These are phyloP conservation scores for Syzygium oleosum DNA, from an alignment of 345 rosid species.

Conservation along the genomic window DNA sequence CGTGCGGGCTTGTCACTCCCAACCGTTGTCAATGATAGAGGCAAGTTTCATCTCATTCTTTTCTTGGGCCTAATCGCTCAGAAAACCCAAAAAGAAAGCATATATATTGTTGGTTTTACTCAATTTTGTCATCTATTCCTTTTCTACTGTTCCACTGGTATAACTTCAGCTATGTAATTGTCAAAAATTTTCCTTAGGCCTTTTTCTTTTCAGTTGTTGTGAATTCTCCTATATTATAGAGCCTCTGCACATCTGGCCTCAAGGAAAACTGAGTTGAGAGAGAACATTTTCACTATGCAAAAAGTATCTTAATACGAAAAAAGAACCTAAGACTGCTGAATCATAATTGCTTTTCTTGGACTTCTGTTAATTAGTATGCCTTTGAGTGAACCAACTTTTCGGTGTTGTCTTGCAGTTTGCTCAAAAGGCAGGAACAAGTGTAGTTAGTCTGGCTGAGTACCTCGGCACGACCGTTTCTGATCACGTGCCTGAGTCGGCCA, in stretches of 20 bases:
- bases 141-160: background rate
- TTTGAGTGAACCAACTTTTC: background rate
- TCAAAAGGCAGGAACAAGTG: slow-evolving; percentile 43
- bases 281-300: background rate
- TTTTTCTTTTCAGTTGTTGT: background rate
- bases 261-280: background rate
- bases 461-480: slow-evolving; percentile 85
- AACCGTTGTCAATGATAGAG: slow-evolving; percentile 68
- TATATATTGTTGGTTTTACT: background rate
- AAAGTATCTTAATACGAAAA: background rate
- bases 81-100: background rate
- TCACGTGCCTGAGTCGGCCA: slow-evolving; percentile 84
- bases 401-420: slow-evolving; percentile 45
- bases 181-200: background rate
- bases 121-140: background rate
- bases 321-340: background rate
- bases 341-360: background rate
- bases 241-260: background rate
- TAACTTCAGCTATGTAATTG: background rate
- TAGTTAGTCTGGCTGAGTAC: slow-evolving; percentile 92
- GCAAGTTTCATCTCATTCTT: slow-evolving; percentile 21
- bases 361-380: background rate
- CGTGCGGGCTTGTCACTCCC: slow-evolving; percentile 72
- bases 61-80: background rate
- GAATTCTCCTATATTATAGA: background rate